Base-by-base conservation (phyloP, 176 grass and related monocot species). In the Lolium rigidum region DNA sequence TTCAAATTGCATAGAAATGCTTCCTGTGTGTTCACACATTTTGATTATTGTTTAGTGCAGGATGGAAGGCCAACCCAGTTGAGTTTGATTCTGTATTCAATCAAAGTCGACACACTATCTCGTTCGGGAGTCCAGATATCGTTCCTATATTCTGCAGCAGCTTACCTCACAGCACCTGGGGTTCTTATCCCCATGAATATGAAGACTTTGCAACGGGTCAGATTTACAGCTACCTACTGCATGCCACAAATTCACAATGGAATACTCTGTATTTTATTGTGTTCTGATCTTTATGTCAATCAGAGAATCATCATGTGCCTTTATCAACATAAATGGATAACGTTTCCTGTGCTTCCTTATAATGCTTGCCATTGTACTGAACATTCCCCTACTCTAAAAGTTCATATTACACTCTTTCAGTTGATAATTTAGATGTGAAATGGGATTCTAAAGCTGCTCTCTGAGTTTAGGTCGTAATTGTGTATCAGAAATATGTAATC, bases 21-120 rank as follows among this genome's bases (percentile, higher is more conserved):
- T 50, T 69, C 74, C 74, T 8, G 1, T 18, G 63, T 51, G 16
- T 63, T 84, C 44, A 50, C 71, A 73, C 63, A 79, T 60, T 70
- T 37, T 66, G 13, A 13, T 84, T 59, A 38, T 66, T 85, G 58
- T 59, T 21, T 70, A 41, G 67, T 89, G 71, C 85, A 95, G 95
- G 95, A 58, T 98, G 95, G 93, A 98, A 98, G 87, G 91, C 93
- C 37, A 98, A 98, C 74, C 95, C 95, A 14, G 95, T 98, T 26
- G 91, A 98, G 87, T 98, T 98, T 90, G 95, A 98, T 90, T 98
- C 95, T 6, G 91, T 98, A 77, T 98, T 98, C 88, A 94, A 98
- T 87, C 93, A 66, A 73, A 95, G 91, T 74, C 80, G 87, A 9
- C 91, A 98, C 43, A 98, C 89, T 31, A 88, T 95, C 70, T 88